phyloP scores from a whole-genome alignment of 106 monocot genomes.

The Hemerocallis citrina region DNA sequence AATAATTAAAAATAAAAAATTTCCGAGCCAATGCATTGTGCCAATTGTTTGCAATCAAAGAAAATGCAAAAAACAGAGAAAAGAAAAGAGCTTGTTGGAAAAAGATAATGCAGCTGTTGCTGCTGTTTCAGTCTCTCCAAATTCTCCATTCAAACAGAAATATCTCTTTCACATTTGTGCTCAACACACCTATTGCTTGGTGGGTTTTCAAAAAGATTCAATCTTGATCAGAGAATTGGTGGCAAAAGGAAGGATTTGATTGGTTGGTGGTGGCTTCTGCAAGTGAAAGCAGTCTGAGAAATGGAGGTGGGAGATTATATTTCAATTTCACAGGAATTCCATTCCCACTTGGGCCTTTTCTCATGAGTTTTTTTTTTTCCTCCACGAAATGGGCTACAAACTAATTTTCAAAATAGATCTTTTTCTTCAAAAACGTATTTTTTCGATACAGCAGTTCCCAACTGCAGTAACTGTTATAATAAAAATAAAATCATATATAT shows the following conservation, averaged over 20 bases:
- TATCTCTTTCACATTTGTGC: background rate
- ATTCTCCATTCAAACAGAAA: conserved; percentile 13
- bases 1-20: too few relatives aligned
- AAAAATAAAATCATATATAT: too few relatives aligned
- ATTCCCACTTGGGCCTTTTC: conserved; percentile 88
- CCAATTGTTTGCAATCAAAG: too few relatives aligned
- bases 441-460: too few relatives aligned
- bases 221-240: background rate
- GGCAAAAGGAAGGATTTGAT: background rate
- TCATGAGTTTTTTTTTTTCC: too few relatives aligned
- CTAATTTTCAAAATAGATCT: too few relatives aligned
- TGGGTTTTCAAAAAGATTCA: conserved; percentile 9
- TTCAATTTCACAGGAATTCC: conserved; percentile 88
- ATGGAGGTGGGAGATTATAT: conserved; percentile 53
- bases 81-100: background rate
- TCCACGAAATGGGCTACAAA: too few relatives aligned
- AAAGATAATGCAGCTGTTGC: too few relatives aligned
- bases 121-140: conserved; percentile 21
- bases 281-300: background rate
- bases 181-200: conserved; percentile 4
- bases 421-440: too few relatives aligned
- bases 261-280: conserved; percentile 27
- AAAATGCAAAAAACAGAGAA: background rate
- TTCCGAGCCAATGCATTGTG: too few relatives aligned
- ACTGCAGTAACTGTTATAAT: too few relatives aligned